These are phyloP conservation scores for Pelargonium nanum DNA, from an alignment of 345 rosid genomes.

Conservation along the genomic window DNA sequence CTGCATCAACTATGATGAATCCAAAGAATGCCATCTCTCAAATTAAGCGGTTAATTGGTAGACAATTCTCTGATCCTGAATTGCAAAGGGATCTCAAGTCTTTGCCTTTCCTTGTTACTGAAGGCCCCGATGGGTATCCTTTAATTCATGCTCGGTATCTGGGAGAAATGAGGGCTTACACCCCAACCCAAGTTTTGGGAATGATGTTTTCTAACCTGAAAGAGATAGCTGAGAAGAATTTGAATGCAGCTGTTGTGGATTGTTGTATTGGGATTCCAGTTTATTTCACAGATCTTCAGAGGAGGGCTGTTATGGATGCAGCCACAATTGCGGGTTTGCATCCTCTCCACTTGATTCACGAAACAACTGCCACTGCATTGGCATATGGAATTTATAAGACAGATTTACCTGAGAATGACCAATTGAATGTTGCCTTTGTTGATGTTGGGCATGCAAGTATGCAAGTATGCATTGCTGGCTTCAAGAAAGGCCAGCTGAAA, in stretches of 20 bases:
- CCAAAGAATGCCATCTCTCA: slow-evolving; percentile 90
- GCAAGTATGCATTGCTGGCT: slow-evolving; percentile 97
- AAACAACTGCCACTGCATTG: slow-evolving; percentile 89
- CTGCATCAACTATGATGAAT: slow-evolving; percentile 91
- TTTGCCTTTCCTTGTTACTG: slow-evolving; percentile 55
- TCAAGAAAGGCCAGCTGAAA: slow-evolving; percentile 77
- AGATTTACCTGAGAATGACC: slow-evolving; percentile 80
- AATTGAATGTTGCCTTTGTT: slow-evolving; percentile 75
- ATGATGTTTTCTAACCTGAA: slow-evolving; percentile 82
- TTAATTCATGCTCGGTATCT: slow-evolving; percentile 72
- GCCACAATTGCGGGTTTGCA: slow-evolving; percentile 89
- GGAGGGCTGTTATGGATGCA: slow-evolving; percentile 91
- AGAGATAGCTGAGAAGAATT: slow-evolving; percentile 73
- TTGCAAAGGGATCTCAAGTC: slow-evolving; percentile 77
- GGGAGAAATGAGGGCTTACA: slow-evolving; percentile 69
- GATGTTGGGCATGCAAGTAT: slow-evolving; percentile 87
- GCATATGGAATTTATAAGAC: slow-evolving; percentile 97
- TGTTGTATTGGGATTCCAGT: slow-evolving; percentile 94
- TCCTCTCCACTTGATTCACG: slow-evolving; percentile 78
- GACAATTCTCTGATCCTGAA: slow-evolving; percentile 75
- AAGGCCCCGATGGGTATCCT: slow-evolving; percentile 87
- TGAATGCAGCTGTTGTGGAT: slow-evolving; percentile 80
- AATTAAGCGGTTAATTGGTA: slow-evolving; percentile 76
- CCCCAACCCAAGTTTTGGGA: slow-evolving; percentile 88
- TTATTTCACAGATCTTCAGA: slow-evolving; percentile 81